Evolutionary conservation across 768 basidiomycete genomes (phyloP).

Genomic region (Amanita brunnescens): DNA sequence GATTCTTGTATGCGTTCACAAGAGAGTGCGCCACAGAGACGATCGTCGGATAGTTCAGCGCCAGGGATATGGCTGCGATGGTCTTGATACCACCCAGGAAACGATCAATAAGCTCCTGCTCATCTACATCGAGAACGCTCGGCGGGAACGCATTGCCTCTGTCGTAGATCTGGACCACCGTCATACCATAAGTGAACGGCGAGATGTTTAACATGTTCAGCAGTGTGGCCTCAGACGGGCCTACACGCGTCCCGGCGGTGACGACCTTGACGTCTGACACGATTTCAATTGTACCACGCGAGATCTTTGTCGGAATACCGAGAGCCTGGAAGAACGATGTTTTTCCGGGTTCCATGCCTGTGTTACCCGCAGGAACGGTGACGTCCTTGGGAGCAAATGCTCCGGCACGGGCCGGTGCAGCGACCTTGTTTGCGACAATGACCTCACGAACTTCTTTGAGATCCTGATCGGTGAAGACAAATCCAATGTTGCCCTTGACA

Average conservation of each 20-base stretch:
- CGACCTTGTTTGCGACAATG: slow-evolving; percentile 95
- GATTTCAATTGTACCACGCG: slow-evolving; percentile 99
- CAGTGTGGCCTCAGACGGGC: slow-evolving; percentile 93
- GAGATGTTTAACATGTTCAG: slow-evolving; percentile 99
- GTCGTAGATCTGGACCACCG: slow-evolving; percentile 94
- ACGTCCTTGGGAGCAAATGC: slow-evolving; percentile 92
- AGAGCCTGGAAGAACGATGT: slow-evolving; percentile 99
- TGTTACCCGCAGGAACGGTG: slow-evolving; percentile 90
- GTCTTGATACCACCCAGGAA: slow-evolving; percentile 94
- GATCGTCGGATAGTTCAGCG: slow-evolving; percentile 92
- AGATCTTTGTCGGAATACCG: slow-evolving; percentile 99
- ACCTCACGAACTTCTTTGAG: slow-evolving; percentile 92
- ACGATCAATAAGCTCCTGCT: slow-evolving; percentile 82
- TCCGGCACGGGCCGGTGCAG: slow-evolving; percentile 97
- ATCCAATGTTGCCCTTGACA: slow-evolving; percentile 97
- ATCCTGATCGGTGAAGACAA: slow-evolving; percentile 91
- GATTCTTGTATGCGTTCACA: slow-evolving; percentile 99
- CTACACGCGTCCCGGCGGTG: slow-evolving; percentile 85
- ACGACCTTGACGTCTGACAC: slow-evolving; percentile 96
- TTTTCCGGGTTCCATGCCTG: slow-evolving; percentile 99
- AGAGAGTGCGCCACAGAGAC: slow-evolving; percentile 91
- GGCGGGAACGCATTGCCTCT: slow-evolving; percentile 88
- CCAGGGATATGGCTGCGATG: slow-evolving; percentile 92
- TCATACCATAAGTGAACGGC: slow-evolving; percentile 99
- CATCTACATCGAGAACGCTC: slow-evolving; percentile 86